Evolutionary conservation across 306 rosid species (phyloP).

Genomic region (Adenanthera pavonina): DNA sequence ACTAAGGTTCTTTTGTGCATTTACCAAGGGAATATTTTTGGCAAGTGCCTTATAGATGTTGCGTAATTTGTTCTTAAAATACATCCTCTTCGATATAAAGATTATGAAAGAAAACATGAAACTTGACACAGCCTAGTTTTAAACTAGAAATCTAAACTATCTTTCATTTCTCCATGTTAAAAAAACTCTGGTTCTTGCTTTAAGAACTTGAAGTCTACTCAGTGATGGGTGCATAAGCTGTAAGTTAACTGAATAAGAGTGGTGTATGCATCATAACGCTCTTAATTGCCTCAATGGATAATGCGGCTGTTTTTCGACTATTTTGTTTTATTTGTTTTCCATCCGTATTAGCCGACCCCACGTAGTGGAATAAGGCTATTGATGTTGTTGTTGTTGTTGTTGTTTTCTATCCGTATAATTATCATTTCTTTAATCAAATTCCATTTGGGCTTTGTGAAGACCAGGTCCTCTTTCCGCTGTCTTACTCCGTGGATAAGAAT

Average conservation of each 20-base stretch:
- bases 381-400: no score
- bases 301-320: neutral
- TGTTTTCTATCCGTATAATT: neutral
- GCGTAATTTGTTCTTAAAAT: neutral
- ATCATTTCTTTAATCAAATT: neutral
- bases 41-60: neutral
- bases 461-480: neutral
- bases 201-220: neutral
- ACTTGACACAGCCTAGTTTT: neutral
- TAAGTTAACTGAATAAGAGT: neutral
- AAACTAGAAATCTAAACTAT: neutral
- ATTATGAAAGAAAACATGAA: neutral
- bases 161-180: neutral
- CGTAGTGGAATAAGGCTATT: no score
- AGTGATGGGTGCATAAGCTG: neutral
- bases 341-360: no score
- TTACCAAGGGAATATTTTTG: neutral
- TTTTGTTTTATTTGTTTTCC: neutral
- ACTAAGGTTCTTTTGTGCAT: neutral
- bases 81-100: neutral
- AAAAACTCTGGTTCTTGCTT: neutral
- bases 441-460: neutral
- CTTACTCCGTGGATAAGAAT: neutral
- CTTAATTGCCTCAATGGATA: neutral
- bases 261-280: neutral